Conservation (phyloP, 2,329 filamentous ascomycete genomes). For the Aspergillus sp. region DNA sequence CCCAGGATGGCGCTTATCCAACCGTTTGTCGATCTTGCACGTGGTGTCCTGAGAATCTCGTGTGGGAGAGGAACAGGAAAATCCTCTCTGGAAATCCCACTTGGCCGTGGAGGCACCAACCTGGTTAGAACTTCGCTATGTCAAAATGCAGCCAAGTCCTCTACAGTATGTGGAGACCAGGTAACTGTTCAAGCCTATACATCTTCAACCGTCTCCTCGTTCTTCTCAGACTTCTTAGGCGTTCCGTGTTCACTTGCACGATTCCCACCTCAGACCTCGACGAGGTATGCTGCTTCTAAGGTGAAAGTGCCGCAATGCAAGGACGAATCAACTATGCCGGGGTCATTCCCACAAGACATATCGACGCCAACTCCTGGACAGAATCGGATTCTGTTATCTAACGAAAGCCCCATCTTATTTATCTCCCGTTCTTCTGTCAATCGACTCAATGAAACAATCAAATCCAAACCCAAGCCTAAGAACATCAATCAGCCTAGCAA, state of each 20-base stretch:
- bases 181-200: conserved; percentile 71
- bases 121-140: conserved; percentile 67
- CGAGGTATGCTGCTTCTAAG: conserved; percentile 48
- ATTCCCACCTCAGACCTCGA: conserved; percentile 69
- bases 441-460: conserved; percentile 72
- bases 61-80: conserved; percentile 33
- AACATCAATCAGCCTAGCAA: conserved; percentile 45
- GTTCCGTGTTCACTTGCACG: conserved; percentile 81
- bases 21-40: conserved; percentile 69
- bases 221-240: conserved; percentile 74
- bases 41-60: conserved; percentile 63
- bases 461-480: conserved; percentile 38
- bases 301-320: conserved; percentile 21
- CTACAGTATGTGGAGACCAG: conserved; percentile 80
- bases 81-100: conserved; percentile 36
- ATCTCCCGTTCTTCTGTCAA: conserved; percentile 79
- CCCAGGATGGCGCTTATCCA: conserved; percentile 82
- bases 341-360: conserved; percentile 52
- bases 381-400: conserved; percentile 72
- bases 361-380: conserved; percentile 52
- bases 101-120: conserved; percentile 31
- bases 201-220: conserved; percentile 63
- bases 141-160: conserved; percentile 43
- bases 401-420: conserved; percentile 89
- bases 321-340: conserved; percentile 45